Conservation (phyloP, 192 early-diverging fungal species). For the Coemansia asiatica region DNA sequence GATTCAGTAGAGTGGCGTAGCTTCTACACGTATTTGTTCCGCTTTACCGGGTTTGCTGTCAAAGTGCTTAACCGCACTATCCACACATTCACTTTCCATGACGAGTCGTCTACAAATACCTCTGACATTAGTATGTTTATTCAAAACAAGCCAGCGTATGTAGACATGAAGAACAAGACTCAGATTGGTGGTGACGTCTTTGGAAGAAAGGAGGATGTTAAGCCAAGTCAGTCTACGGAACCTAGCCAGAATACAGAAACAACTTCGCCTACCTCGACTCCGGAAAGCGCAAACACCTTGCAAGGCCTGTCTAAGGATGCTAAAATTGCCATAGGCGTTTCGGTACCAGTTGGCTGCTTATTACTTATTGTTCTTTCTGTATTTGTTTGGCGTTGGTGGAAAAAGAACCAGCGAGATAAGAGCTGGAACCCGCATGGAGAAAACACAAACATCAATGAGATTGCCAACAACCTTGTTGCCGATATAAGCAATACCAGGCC, state of each 20-base stretch:
- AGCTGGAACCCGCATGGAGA: background rate
- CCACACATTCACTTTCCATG: background rate
- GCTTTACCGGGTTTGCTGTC: background rate
- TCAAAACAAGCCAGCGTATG: background rate
- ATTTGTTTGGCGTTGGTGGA: background rate
- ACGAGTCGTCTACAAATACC: background rate
- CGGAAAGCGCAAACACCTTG: background rate
- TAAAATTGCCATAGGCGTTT: background rate
- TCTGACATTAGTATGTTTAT: slow-evolving; percentile 2
- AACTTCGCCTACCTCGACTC: background rate
- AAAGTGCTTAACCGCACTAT: background rate
- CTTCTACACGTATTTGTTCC: slow-evolving; percentile 5
- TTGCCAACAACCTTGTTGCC: background rate
- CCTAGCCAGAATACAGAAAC: too few relatives aligned
- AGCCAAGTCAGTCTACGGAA: background rate
- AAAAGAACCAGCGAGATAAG: background rate
- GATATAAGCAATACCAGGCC: background rate
- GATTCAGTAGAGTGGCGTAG: background rate
- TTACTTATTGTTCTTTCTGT: background rate
- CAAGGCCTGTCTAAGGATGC: background rate
- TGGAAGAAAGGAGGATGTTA: background rate
- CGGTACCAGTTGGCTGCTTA: background rate
- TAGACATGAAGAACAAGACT: background rate
- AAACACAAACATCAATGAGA: background rate
- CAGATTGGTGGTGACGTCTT: background rate